Evolutionary conservation across 2,329 filamentous ascomycete genomes (phyloP).

Genomic region (Xylaria sp.): DNA sequence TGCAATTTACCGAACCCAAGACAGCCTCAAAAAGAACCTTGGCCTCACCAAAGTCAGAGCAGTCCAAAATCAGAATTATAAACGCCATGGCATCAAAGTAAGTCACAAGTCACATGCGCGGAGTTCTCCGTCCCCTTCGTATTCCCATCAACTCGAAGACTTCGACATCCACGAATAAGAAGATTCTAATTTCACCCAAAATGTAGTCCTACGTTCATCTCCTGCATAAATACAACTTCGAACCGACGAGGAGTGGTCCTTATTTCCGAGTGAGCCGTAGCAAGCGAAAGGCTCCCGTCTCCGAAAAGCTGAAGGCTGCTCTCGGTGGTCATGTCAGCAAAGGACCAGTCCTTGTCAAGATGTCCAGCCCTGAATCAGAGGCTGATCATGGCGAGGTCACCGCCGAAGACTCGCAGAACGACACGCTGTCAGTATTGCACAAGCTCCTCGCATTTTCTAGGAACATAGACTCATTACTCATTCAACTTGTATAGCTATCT

Average conservation of each 20-base stretch:
- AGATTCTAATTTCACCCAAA: not conserved
- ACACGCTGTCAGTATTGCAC: conserved; percentile 57
- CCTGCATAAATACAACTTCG: conserved; percentile 71
- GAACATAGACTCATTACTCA: not conserved
- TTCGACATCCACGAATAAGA: not conserved
- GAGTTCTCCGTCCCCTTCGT: not conserved
- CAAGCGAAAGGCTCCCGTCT: conserved; percentile 60
- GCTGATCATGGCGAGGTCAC: conserved; percentile 61
- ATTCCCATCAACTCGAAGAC: not conserved
- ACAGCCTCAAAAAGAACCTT: conserved; percentile 51
- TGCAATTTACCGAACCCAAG: conserved; percentile 50
- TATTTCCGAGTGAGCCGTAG: conserved; percentile 64
- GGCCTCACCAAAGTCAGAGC: conserved; percentile 60
- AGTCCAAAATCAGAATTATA: conserved; percentile 69
- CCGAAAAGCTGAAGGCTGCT: conserved; percentile 54
- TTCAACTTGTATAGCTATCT: conserved; percentile 70
- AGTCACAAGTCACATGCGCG: conserved; percentile 13
- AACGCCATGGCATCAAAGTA: conserved; percentile 65
- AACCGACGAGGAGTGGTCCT: conserved; percentile 70
- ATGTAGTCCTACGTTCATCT: conserved; percentile 66
- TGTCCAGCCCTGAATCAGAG: conserved; percentile 49
- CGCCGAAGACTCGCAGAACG: conserved; percentile 74
- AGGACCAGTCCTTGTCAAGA: conserved; percentile 61
- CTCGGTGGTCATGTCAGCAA: conserved; percentile 61
- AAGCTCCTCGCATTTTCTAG: not conserved